Evolutionary conservation across 1,139 yeast genomes (phyloP).

Genomic region (Sugiyamaella japonica): DNA sequence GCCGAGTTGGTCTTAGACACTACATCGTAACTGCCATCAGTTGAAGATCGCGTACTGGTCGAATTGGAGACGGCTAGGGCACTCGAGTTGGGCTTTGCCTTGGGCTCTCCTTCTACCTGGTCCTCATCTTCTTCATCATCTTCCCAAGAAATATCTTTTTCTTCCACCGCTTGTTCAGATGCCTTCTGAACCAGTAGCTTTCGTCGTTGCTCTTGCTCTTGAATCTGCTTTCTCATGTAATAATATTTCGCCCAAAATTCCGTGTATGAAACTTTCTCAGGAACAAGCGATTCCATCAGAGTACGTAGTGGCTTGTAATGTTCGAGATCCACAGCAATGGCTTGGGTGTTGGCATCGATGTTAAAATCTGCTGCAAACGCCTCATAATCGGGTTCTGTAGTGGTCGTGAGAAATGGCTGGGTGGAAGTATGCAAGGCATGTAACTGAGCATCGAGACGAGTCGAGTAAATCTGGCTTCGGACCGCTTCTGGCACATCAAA

Average conservation of each 20-base stretch:
- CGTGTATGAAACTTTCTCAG: constrained; percentile 57
- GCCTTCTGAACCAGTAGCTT: constrained; percentile 54
- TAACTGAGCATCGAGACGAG: constrained; percentile 60
- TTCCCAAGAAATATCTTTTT: constrained; percentile 57
- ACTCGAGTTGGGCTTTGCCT: constrained; percentile 9
- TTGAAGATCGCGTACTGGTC: constrained; percentile 39
- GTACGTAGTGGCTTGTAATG: constrained; percentile 55
- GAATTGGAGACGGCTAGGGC: constrained; percentile 10
- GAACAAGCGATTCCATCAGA: constrained; percentile 67
- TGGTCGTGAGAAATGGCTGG: constrained; percentile 45
- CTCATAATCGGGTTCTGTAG: constrained; percentile 40
- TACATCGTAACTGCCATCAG: constrained; percentile 46
- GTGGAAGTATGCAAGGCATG: constrained; percentile 51
- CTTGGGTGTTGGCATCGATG: constrained; percentile 53
- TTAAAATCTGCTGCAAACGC: constrained; percentile 43
- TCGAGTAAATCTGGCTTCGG: constrained; percentile 46
- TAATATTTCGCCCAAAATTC: constrained; percentile 79
- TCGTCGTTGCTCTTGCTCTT: constrained; percentile 65
- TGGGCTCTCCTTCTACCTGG: constrained; percentile 20
- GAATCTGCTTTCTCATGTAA: constrained; percentile 53
- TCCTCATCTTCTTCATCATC: constrained; percentile 60
- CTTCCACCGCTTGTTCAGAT: constrained; percentile 42
- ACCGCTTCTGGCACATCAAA: constrained; percentile 47
- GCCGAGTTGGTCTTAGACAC: constrained; percentile 43
- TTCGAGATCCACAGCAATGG: constrained; percentile 51